A percentile compares a stretch with the other conserved stretches of the same genome.
phyloP scores from a whole-genome alignment of 1,284 basidiomycete genomes.

The Cystobasidium slooffiae region DNA sequence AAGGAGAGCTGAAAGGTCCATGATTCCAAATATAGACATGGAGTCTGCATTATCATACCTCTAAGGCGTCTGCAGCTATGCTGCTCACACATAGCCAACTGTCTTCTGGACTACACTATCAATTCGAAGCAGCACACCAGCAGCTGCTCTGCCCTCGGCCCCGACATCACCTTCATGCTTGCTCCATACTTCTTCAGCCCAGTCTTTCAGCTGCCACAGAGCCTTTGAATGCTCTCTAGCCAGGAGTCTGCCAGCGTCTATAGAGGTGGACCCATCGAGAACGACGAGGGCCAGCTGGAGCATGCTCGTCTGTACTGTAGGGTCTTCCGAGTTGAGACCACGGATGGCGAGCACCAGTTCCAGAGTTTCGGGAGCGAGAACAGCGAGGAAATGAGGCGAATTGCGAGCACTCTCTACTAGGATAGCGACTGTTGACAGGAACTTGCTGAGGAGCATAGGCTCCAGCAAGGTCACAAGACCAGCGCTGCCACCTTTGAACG shows the following conservation, averaged over 20 bases:
- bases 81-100: conserved; percentile 26
- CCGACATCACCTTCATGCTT: conserved; percentile 68
- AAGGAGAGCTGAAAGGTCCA: no score
- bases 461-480: conserved; percentile 80
- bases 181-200: conserved; percentile 74
- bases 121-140: conserved; percentile 78
- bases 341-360: conserved; percentile 81
- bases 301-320: conserved; percentile 71
- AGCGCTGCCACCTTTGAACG: conserved; percentile 65
- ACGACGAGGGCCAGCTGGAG: conserved; percentile 77
- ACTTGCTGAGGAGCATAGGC: conserved; percentile 72
- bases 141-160: conserved; percentile 71
- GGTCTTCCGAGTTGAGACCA: conserved; percentile 61
- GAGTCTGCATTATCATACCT: background rate
- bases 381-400: conserved; percentile 74
- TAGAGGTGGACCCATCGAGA: conserved; percentile 72
- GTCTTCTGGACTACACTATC: conserved; percentile 70
- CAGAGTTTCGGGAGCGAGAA: conserved; percentile 77
- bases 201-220: conserved; percentile 75
- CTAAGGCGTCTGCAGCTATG: background rate
- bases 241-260: conserved; percentile 75
- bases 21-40: no score
- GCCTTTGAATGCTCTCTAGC: conserved; percentile 74
- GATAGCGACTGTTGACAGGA: conserved; percentile 76
- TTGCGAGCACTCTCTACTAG: conserved; percentile 79